Base-by-base conservation (phyloP, 768 basidiomycete genomes). In the Wakefieldia striispora region DNA sequence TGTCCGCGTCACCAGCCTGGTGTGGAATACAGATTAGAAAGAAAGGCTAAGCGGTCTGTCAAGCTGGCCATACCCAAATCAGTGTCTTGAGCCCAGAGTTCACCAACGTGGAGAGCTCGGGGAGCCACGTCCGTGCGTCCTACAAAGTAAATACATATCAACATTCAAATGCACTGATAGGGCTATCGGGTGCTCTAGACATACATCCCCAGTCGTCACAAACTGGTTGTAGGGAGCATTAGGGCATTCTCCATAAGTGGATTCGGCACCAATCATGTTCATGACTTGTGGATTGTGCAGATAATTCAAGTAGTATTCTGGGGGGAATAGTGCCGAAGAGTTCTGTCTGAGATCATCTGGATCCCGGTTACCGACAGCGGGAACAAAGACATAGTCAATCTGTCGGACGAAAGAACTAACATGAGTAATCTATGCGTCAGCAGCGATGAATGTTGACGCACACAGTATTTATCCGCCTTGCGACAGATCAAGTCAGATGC, bases 341-440 rank as follows among this genome's bases (percentile, higher is more conserved):
- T 76, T 81, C 63, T 84, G 83, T 19, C 81, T 70, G 37, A 86
- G 66, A 57, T 86, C 84, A 50, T 84, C 64, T 0, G 72, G 54
- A 51, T 86, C 82, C 11, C 72, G 69, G 56, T 80, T 58, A 0
- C 79, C 79, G 5, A 83, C 69, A 1, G 80, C 78, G 0, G 80
- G 80, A 2, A 59, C 10, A 50, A 77, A 77, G 12, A 84, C 68
- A 17, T 82, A 71, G 0, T 75, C 62, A 27, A 64, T 46, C 81
- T 82, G 46, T 40, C 34, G 10, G 31, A 23, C 27, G 11, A 41
- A 3, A 20, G 12, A 33, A 26, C n/a, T 19, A 26, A 19, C 9
- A 13, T 49, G 40, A 47, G 31, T 39, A 14, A 50, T 11, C 4
- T 5, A 17, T 37, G 29, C 8, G n/a, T 6, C 13, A 3, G 14